Conservation (phyloP, 2,329 filamentous ascomycete species). For the Polytolypa hystricis region DNA sequence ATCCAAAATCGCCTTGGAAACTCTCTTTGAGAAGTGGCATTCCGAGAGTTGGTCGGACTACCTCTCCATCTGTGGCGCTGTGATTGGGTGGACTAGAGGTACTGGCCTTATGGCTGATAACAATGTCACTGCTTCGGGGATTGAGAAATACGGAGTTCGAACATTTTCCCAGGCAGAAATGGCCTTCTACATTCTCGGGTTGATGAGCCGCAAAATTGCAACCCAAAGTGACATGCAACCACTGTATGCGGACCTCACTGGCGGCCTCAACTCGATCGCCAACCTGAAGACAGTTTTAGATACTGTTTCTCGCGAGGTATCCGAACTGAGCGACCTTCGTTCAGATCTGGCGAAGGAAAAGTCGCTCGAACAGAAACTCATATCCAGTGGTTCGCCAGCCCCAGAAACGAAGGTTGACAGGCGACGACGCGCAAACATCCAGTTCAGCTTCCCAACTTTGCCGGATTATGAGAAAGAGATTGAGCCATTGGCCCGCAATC, state of each 20-base stretch:
- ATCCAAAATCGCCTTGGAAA: constrained; percentile 93
- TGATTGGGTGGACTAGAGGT: constrained; percentile 98
- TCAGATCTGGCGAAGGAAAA: constrained; percentile 92
- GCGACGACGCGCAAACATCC: constrained; percentile 92
- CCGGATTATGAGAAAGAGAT: constrained; percentile 89
- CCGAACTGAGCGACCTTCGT: constrained; percentile 87
- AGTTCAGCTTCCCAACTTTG: constrained; percentile 84
- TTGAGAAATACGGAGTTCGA: constrained; percentile 91
- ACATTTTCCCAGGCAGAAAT: constrained; percentile 99
- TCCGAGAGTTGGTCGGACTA: constrained; percentile 96
- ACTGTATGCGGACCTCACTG: constrained; percentile 94
- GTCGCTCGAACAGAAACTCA: constrained; percentile 88
- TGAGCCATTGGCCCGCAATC: constrained; percentile 71
- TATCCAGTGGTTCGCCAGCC: constrained; percentile 85
- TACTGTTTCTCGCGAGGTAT: constrained; percentile 83
- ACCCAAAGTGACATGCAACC: constrained; percentile 93
- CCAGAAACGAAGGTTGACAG: constrained; percentile 92
- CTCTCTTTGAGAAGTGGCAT: constrained; percentile 96
- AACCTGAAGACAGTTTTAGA: constrained; percentile 93
- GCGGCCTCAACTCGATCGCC: constrained; percentile 92
- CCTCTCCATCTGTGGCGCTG: constrained; percentile 93
- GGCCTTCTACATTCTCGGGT: constrained; percentile 94
- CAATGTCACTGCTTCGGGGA: constrained; percentile 92
- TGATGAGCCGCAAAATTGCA: constrained; percentile 89
- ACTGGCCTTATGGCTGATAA: constrained; percentile 97